phyloP scores from a whole-genome alignment of 1,139 yeast genomes.

The Yamadazyma dushanensis region DNA sequence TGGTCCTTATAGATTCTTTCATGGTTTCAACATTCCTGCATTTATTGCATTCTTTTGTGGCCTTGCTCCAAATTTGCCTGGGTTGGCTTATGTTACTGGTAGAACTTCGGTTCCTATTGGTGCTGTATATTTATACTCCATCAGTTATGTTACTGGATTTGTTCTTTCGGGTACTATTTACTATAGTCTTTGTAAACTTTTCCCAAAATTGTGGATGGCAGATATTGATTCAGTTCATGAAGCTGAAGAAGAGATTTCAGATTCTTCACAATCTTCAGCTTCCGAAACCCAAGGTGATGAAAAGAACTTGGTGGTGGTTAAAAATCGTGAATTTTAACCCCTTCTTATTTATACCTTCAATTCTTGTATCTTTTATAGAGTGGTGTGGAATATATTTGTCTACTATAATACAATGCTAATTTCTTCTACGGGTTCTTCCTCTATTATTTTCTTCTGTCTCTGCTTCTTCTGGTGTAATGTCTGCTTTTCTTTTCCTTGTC shows the following conservation, averaged over 20 bases:
- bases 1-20: slow-evolving; percentile 12
- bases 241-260: slow-evolving; percentile 4
- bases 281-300: not conserved
- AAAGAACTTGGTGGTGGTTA: slow-evolving; percentile 1
- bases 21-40: slow-evolving; percentile 15
- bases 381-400: not conserved
- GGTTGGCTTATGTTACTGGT: slow-evolving; percentile 16
- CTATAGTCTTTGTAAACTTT: slow-evolving; percentile 9
- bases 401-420: too few relatives aligned
- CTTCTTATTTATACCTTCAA: not conserved
- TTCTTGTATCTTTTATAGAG: not conserved
- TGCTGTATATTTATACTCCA: slow-evolving; percentile 12
- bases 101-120: slow-evolving; percentile 11
- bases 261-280: not conserved
- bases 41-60: slow-evolving; percentile 14
- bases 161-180: slow-evolving; percentile 11
- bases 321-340: not conserved
- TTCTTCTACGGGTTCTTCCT: slow-evolving; percentile 13
- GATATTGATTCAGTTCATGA: slow-evolving; percentile 11
- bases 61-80: slow-evolving; percentile 14
- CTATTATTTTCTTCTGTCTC: slow-evolving; percentile 16
- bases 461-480: slow-evolving; percentile 10
- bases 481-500: slow-evolving; percentile 15
- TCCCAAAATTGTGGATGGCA: slow-evolving; percentile 16
- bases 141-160: slow-evolving; percentile 11